Evolutionary conservation across 305 asterid species (phyloP), one percentile per base, ranked within the genome.

Genomic region (Solanum hybrid): DNA sequence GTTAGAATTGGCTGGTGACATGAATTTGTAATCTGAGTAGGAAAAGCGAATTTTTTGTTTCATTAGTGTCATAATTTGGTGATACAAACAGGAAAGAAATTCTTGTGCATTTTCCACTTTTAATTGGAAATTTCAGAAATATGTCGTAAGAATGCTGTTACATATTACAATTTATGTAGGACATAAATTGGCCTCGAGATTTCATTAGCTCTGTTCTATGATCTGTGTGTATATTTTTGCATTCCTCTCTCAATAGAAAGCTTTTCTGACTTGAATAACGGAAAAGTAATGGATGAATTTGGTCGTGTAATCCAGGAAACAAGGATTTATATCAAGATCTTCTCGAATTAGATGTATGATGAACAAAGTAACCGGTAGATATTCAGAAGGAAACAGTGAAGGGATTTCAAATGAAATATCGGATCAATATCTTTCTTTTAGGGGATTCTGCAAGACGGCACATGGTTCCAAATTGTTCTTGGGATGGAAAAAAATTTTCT

Each of bases 261-360:
- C 27, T 34, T 77, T 34, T 34, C 46, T 34, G 46, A 34, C 82
- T 34, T 77, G 1, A 22, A 77, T 77, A 17, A 34, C n/a, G 16
- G 82, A 34, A 16, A 77, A 77, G 27, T 34, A 24, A 86, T 46
- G 76, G 66, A 69, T 40, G 37, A n/a, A 69, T 46, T 46, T 69
- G 81, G 37, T 64, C 51, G 5, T 79, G 89, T 69, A 72, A 29
- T 72, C 32, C 88, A 89, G 88, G 90, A 89, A 89, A 76, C 78
- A 46, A 88, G 73, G 77, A 31, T 88, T 88, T 60, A 84, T 4
- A 69, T 20, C 78, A 84, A 13, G 82, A 37, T 29, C 32, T 51
- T 22, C 86, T 82, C 66, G n/a, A 14, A 14, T 84, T 85, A 27
- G 40, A 0, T 73, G 34, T 40, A 31, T 26, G 77, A 20, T n/a